Percentiles rank a stretch among this genome's conserved stretches.
These are phyloP conservation scores for Cicer judaicum DNA, from an alignment of 306 rosid genomes.

Conservation along the genomic window DNA sequence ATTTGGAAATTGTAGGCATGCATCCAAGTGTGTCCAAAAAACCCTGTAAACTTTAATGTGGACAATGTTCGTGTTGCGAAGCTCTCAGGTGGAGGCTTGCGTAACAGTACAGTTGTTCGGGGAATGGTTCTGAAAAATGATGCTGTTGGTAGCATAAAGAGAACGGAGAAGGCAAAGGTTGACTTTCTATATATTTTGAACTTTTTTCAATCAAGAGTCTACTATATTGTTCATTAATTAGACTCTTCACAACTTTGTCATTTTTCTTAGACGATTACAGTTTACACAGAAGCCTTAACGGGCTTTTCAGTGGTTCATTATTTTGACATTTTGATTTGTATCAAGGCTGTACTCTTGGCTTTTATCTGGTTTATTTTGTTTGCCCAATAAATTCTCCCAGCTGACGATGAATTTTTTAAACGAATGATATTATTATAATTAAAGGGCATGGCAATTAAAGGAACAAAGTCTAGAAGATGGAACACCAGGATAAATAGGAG, in stretches of 20 bases:
- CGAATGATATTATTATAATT: slow-evolving; percentile 7
- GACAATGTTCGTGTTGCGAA: slow-evolving; percentile 96
- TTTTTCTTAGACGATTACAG: slow-evolving; percentile 22
- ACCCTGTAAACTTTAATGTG: slow-evolving; percentile 90
- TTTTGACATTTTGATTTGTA: not conserved
- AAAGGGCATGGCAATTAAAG: not conserved
- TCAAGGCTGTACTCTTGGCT: not conserved
- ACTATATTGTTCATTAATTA: slow-evolving; percentile 16
- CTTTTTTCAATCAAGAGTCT: slow-evolving; percentile 8
- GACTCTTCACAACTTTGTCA: slow-evolving; percentile 13
- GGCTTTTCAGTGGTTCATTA: slow-evolving; percentile 2
- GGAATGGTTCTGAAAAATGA: slow-evolving; percentile 91
- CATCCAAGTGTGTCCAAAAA: slow-evolving; percentile 95
- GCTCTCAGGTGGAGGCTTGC: slow-evolving; percentile 92
- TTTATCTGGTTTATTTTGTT: not conserved
- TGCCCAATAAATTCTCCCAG: not conserved
- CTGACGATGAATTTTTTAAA: not conserved
- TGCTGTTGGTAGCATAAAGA: slow-evolving; percentile 88
- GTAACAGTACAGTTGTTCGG: slow-evolving; percentile 74
- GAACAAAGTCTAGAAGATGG: slow-evolving; percentile 13
- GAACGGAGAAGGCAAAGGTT: slow-evolving; percentile 85
- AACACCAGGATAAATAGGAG: not conserved
- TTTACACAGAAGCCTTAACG: not conserved
- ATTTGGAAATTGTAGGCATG: slow-evolving; percentile 71
- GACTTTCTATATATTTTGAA: slow-evolving; percentile 35